Base-by-base conservation (phyloP, 2,329 filamentous ascomycete species). In the Alternaria angustiovoidea region DNA sequence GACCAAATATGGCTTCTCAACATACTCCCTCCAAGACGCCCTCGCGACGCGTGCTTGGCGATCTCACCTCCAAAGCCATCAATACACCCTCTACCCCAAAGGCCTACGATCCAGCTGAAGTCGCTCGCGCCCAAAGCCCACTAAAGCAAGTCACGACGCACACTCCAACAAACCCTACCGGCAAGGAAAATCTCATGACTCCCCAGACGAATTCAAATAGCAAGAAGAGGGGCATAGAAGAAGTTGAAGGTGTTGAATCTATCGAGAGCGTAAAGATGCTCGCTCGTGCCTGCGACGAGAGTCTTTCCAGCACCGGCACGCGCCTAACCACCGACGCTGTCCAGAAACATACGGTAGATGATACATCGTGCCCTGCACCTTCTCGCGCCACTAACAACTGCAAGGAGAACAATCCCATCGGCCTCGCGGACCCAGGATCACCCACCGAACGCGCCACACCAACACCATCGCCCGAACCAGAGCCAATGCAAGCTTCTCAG, bases 401-500 rank as follows among this genome's bases (percentile, higher is more conserved):
- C 16, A 54, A 76, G 71, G 64, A 72, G 49, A 70, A 71, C 54
- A 68, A 69, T 42, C 64, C 67, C 20, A 66, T 71, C 24, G 70
- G 71, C 54, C 64, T 75, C 12, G 64, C 69, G 24, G 63, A 70
- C 26, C 69, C 71, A 5, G 71, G 73, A 12, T 77, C 75, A 11
- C 73, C 75, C 20, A 78, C 78, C 14, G 76, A 77, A 60, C 71
- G 69, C 64, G 72, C 75, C 57, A 74, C 74, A 18, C 75, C 74
- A 18, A 63, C 69, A 48, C 72, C 69, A 22, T 55, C 57, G 4
- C 57, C 57, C 51, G 57, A 59, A 47, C 62, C 59, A 14, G 65
- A 69, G 28, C 62, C 51, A 5, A 53, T 65, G 1, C 65, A 64
- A 39, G 60, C 69, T 53, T 75, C 62, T 11, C 76, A 77, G 60